Conservation (phyloP, 768 basidiomycete species). For the Rhodotorula babjevae region DNA sequence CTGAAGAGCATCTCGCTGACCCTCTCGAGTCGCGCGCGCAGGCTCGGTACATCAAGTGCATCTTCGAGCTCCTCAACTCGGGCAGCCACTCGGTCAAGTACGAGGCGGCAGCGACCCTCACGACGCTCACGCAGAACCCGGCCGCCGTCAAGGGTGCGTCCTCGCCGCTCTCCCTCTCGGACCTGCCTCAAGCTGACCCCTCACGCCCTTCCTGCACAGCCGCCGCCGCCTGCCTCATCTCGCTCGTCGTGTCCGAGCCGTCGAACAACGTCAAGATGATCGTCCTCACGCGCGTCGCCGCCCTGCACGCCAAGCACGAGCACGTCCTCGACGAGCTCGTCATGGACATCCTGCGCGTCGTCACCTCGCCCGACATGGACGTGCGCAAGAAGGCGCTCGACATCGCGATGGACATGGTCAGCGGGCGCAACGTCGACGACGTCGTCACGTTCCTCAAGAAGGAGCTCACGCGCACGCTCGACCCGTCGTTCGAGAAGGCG, state of each 20-base stretch:
- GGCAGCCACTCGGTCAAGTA: constrained; percentile 92
- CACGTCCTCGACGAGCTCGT: constrained; percentile 78
- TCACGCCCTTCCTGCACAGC: constrained; percentile 52
- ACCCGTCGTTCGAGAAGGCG: constrained; percentile 79
- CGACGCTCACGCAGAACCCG: constrained; percentile 87
- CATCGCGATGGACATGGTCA: constrained; percentile 87
- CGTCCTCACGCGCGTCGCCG: constrained; percentile 84
- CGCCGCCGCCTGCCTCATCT: constrained; percentile 80
- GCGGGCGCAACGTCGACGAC: constrained; percentile 91
- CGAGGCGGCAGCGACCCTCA: constrained; percentile 91
- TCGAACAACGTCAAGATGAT: constrained; percentile 99
- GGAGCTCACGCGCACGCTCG: constrained; percentile 88
- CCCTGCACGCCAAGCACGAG: constrained; percentile 75
- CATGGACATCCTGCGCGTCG: constrained; percentile 89
- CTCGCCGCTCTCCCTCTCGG: background rate
- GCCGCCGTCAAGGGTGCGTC: constrained; percentile 83
- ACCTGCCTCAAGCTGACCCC: background rate
- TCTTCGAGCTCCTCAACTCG: constrained; percentile 85
- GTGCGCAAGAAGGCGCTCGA: constrained; percentile 85
- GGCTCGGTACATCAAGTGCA: constrained; percentile 84
- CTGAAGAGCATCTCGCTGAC: too few relatives aligned
- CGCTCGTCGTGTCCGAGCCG: constrained; percentile 85
- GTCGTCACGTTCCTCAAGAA: constrained; percentile 96
- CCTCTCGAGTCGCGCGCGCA: background rate
- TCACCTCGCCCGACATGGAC: constrained; percentile 81